Conservation (phyloP, 352 stramenopile species). For the Phytophthora sp. region DNA sequence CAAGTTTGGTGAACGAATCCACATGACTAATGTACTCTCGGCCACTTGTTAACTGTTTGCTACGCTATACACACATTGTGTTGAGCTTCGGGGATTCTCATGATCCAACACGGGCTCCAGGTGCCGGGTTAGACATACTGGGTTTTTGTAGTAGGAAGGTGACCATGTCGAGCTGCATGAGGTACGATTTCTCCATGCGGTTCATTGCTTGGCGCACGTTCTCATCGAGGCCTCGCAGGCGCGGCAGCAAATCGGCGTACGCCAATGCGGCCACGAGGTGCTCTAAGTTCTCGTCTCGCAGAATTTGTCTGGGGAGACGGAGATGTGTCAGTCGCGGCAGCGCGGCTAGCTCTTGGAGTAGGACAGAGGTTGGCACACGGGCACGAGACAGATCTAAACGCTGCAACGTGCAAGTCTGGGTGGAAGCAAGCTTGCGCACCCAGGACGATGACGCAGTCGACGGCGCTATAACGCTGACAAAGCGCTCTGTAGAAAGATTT, state of each 20-base stretch:
- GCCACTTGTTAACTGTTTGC: constrained; percentile 3
- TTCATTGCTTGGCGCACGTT: constrained; percentile 68
- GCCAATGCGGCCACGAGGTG: constrained; percentile 73
- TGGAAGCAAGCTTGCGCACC: constrained; percentile 57
- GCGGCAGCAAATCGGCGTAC: constrained; percentile 54
- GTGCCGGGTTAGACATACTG: neutral
- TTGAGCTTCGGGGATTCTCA: neutral
- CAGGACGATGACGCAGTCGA: constrained; percentile 61
- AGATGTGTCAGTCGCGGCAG: constrained; percentile 68
- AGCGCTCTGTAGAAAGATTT: constrained; percentile 54
- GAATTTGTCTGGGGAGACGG: constrained; percentile 62
- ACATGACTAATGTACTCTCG: constrained; percentile 13
- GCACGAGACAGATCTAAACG: constrained; percentile 66
- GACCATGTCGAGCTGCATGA: constrained; percentile 75
- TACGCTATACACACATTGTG: constrained; percentile 9
- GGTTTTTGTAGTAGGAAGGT: constrained; percentile 56
- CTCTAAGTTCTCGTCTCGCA: constrained; percentile 78
- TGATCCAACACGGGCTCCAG: neutral
- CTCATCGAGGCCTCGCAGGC: constrained; percentile 60
- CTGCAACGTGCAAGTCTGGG: constrained; percentile 63
- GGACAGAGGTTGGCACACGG: constrained; percentile 60
- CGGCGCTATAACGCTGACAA: constrained; percentile 70
- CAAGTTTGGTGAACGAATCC: neutral
- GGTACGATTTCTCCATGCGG: constrained; percentile 72
- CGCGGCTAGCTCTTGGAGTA: constrained; percentile 61